A percentile compares a stretch with the other conserved stretches of the same genome.
phyloP scores from a whole-genome alignment of 2,329 filamentous ascomycete genomes.

The Arachnomyces sp. region DNA sequence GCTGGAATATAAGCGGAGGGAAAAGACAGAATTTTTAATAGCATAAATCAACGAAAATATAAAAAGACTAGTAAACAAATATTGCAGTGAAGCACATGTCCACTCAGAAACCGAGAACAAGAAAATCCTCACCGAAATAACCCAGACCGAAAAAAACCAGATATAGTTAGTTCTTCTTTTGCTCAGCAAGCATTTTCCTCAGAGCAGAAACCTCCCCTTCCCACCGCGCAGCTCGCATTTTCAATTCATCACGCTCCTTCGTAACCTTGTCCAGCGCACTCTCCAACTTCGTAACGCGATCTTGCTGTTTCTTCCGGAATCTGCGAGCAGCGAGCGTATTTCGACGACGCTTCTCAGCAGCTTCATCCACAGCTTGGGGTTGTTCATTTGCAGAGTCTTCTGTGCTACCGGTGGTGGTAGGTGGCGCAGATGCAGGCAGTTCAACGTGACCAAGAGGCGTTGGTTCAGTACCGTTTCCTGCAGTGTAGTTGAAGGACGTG shows the following conservation, averaged over 20 bases:
- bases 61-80: too few species aligned
- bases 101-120: background rate
- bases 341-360: conserved; percentile 50
- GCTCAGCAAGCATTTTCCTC: conserved; percentile 37
- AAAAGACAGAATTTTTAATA: too few species aligned
- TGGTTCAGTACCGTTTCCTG: too few species aligned
- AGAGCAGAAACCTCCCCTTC: conserved; percentile 60
- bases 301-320: conserved; percentile 63
- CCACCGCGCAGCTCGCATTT: conserved; percentile 54
- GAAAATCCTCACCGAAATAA: background rate
- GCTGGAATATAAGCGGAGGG: too few species aligned
- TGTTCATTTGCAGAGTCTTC: too few species aligned
- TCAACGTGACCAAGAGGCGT: too few species aligned
- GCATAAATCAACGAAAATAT: too few species aligned
- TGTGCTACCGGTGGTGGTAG: too few species aligned
- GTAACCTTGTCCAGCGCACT: conserved; percentile 51
- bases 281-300: conserved; percentile 58
- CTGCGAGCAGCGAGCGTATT: conserved; percentile 66
- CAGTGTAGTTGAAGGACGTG: too few species aligned
- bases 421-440: too few species aligned
- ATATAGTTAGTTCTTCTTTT: background rate
- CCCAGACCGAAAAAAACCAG: background rate
- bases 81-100: too few species aligned
- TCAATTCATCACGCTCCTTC: conserved; percentile 56
- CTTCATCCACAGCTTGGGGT: background rate